A percentile compares a stretch with the other conserved stretches of the same genome.
Conservation (phyloP, 2,329 filamentous ascomycete species). For the Elsinoe batatas region DNA sequence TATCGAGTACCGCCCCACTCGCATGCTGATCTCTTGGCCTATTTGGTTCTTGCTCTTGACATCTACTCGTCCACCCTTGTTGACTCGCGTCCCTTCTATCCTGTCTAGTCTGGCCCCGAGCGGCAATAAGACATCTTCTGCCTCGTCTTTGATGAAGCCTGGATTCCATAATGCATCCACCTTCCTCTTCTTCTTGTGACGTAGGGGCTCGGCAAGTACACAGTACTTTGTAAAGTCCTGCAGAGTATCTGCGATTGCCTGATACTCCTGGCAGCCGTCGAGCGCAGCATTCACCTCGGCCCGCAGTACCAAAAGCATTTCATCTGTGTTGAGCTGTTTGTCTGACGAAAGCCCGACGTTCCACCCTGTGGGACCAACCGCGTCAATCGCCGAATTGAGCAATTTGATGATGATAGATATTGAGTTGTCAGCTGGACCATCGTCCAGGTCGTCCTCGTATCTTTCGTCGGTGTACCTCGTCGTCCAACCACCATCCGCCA, state of each 20-base stretch:
- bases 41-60: constrained; percentile 62
- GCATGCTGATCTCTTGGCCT: constrained; percentile 67
- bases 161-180: constrained; percentile 29
- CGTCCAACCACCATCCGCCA: constrained; percentile 68
- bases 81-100: constrained; percentile 40
- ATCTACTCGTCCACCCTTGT: constrained; percentile 59
- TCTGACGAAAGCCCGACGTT: constrained; percentile 49
- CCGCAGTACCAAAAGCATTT: constrained; percentile 56
- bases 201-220: constrained; percentile 42
- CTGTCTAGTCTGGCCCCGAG: constrained; percentile 45
- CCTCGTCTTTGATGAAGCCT: constrained; percentile 39
- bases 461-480: constrained; percentile 54
- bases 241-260: constrained; percentile 54
- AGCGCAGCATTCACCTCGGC: constrained; percentile 61
- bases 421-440: constrained; percentile 53
- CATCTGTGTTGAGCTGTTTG: constrained; percentile 46
- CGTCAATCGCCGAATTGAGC: constrained; percentile 63
- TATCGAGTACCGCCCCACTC: constrained; percentile 71
- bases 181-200: constrained; percentile 24
- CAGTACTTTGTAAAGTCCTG: constrained; percentile 42
- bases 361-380: constrained; percentile 66
- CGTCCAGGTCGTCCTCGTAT: constrained; percentile 36
- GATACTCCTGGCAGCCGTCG: constrained; percentile 60
- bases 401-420: constrained; percentile 63
- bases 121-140: constrained; percentile 47